Conservation (phyloP, 768 basidiomycete species). For the Leccinellum albellum region DNA sequence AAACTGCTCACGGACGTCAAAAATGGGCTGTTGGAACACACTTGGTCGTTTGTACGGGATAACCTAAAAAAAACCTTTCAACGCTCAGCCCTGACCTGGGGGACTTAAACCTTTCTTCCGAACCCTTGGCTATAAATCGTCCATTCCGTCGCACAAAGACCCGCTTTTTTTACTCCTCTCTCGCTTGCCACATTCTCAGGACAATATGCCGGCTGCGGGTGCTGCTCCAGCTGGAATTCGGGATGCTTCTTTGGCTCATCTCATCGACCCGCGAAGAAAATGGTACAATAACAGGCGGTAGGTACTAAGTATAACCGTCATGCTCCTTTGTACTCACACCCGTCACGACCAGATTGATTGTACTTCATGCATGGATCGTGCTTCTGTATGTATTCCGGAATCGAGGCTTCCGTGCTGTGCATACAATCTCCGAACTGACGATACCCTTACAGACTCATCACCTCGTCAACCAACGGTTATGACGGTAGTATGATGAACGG, state of each 20-base stretch:
- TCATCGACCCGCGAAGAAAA: constrained; percentile 61
- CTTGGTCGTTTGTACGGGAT: constrained; percentile 7
- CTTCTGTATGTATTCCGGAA: constrained; percentile 49
- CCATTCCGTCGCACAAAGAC: constrained; percentile 7
- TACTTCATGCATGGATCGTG: constrained; percentile 66
- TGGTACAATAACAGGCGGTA: constrained; percentile 79
- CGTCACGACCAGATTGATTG: constrained; percentile 43
- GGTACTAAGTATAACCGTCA: constrained; percentile 3
- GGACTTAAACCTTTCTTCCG: constrained; percentile 7
- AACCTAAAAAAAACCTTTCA: constrained; percentile 22
- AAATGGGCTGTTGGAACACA: not conserved
- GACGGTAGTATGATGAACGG: constrained; percentile 82
- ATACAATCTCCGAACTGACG: not conserved
- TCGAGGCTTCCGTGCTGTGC: not conserved
- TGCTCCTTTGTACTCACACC: not conserved
- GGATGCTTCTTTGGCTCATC: constrained; percentile 43
- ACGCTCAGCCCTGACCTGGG: not conserved
- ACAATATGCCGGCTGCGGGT: constrained; percentile 50
- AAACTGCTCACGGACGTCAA: not conserved
- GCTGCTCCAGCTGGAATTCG: constrained; percentile 29
- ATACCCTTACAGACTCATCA: constrained; percentile 50
- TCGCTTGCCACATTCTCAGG: not conserved
- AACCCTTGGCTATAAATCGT: constrained; percentile 8
- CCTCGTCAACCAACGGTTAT: constrained; percentile 72
- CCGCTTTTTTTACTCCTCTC: not conserved